Conservation (phyloP, 2,329 filamentous ascomycete genomes). For the Penicillium sp. region DNA sequence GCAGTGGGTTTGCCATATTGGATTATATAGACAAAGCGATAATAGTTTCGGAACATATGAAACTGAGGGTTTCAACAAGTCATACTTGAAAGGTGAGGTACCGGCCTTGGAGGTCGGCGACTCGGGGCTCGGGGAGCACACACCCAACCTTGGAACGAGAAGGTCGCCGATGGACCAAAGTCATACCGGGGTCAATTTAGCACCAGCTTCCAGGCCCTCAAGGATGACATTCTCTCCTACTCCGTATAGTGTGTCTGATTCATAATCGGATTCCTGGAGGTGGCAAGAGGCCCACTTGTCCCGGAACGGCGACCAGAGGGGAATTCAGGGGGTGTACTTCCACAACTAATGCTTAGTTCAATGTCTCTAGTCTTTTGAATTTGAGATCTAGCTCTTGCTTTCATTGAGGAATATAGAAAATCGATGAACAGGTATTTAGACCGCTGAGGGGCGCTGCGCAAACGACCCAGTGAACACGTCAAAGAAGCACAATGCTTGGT, state of each 20-base stretch:
- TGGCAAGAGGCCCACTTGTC: neutral
- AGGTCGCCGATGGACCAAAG: slow-evolving; percentile 1
- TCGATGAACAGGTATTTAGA: too few species aligned
- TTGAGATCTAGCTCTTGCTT: too few species aligned
- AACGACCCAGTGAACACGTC: too few species aligned
- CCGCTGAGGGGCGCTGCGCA: too few species aligned
- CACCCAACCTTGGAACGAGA: too few species aligned
- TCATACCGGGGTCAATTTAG: neutral
- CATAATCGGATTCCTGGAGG: neutral
- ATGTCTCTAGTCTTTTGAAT: too few species aligned
- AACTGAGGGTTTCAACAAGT: neutral
- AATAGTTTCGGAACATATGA: neutral
- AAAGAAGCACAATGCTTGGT: too few species aligned
- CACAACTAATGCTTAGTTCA: too few species aligned
- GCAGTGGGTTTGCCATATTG: neutral
- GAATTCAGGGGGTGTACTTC: too few species aligned
- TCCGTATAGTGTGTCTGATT: neutral
- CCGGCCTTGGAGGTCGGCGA: neutral
- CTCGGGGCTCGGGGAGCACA: slow-evolving; percentile 1
- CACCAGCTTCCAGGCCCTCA: too few species aligned
- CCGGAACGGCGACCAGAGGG: neutral
- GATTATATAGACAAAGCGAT: neutral
- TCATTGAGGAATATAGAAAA: too few species aligned
- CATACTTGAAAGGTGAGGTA: neutral
- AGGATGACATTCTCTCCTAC: neutral